Evolutionary conservation across 2,329 filamentous ascomycete genomes (phyloP), one percentile per base, ranked within the genome.

Genomic region (Colletotrichum agaves): DNA sequence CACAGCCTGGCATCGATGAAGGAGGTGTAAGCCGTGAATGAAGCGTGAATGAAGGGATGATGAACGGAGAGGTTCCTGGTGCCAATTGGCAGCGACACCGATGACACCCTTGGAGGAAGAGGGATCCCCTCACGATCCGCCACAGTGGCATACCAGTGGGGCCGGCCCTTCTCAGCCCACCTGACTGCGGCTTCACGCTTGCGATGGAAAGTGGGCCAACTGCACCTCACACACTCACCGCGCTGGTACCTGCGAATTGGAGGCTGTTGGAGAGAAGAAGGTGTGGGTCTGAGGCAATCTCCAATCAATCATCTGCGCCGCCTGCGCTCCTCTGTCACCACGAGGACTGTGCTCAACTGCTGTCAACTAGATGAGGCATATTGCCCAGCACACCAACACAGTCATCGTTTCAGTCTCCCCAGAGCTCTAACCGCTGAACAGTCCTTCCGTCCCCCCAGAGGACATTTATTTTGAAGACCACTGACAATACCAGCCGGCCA

Each of bases 341-440:
- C 27, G 55, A 39, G 60, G 60, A 63, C 52, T 58, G 43, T 67
- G 64, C 60, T 35, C 27, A n/a, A 27, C 27, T 53, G 60, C 58
- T 52, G 58, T 61, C 58, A 61, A n/a, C 58, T 46, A 8, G 15
- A 61, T 61, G 33, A 12, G 58, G 35, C 46, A 50, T 21, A 61
- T 46, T 35, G 35, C 58, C 58, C 21, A 3, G 3, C 46, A 63
- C 50, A 58, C 53, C 64, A 64, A 47, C 50, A 67, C 64, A 43
- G 53, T 59, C 12, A 49, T 64, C 35, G 65, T 68, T 68, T 68
- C 65, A 68, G 61, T 19, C 39, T 15, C 3, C 3, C 17, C 8
- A 64, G 47, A 67, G 65, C 65, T 64, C 65, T 59, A 61, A 55
- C 61, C 61, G 47, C 52, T 59, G 27, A 21, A 52, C 52, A 63